Percentiles rank a stretch among this genome's conserved stretches.
Conservation (phyloP, 148 eudicot genomes). For the Amaranthus hypochondriacus region DNA sequence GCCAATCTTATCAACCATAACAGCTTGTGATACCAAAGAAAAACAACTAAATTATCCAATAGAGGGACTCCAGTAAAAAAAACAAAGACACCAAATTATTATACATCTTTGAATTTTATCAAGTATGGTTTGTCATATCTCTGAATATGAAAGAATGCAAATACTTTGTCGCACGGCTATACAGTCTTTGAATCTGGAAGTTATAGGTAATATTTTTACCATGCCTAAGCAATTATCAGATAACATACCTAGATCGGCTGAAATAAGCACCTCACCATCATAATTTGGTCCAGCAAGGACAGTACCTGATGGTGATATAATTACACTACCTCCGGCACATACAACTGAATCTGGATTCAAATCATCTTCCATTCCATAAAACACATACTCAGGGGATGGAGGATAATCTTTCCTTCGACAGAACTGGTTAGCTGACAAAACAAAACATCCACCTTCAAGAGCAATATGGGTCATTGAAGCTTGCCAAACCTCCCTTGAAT, state of each 20-base stretch:
- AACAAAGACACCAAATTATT: no score
- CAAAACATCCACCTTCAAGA: conserved; percentile 93
- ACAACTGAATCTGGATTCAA: conserved; percentile 84
- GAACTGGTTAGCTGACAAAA: conserved; percentile 84
- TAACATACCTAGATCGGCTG: conserved; percentile 80
- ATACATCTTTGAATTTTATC: no score
- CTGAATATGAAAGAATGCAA: neutral
- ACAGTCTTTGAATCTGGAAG: no score
- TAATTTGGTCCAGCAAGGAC: conserved; percentile 87
- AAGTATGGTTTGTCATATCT: neutral
- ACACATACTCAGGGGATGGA: conserved; percentile 77
- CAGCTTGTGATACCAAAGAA: no score
- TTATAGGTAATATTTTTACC: neutral
- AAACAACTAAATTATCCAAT: no score
- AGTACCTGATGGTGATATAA: conserved; percentile 81
- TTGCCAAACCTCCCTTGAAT: conserved; percentile 82
- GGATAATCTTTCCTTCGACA: conserved; percentile 88
- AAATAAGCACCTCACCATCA: conserved; percentile 85
- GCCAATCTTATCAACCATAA: no score
- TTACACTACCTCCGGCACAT: conserved; percentile 91
- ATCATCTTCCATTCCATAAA: conserved; percentile 60
- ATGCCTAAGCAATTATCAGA: neutral
- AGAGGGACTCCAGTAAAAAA: no score
- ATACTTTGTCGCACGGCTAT: no score
- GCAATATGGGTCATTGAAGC: conserved; percentile 98